phyloP scores from a whole-genome alignment of 371 early-diverging fungal species.

The Mortierella sp. region DNA sequence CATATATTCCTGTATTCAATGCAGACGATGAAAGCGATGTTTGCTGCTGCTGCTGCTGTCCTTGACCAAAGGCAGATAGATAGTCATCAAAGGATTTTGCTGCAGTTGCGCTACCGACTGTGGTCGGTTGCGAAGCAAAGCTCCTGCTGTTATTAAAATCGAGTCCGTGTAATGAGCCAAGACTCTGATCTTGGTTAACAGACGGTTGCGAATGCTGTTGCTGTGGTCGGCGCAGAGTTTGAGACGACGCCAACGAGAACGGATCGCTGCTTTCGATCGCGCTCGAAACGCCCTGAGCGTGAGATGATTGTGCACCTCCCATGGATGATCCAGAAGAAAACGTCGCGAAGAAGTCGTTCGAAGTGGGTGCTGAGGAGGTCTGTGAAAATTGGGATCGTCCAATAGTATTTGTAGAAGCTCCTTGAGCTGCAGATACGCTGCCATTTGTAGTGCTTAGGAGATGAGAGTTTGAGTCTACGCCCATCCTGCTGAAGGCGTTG shows the following conservation, averaged over 20 bases:
- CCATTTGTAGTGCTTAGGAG: conserved; percentile 3
- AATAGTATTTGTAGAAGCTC: neutral
- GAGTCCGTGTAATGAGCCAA: conserved; percentile 18
- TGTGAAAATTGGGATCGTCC: conserved; percentile 1
- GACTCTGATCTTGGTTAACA: neutral
- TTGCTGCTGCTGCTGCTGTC: conserved; percentile 13
- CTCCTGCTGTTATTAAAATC: conserved; percentile 3
- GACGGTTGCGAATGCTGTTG: conserved; percentile 7
- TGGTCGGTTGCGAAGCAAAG: neutral
- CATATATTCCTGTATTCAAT: neutral
- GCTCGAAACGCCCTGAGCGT: neutral
- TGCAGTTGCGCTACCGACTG: conserved; percentile 6
- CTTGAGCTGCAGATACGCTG: conserved; percentile 2
- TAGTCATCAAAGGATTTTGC: conserved; percentile 52
- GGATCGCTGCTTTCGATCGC: conserved; percentile 10
- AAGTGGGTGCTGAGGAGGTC: neutral
- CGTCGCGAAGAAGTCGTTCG: conserved; percentile 12
- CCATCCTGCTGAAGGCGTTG: conserved; percentile 36
- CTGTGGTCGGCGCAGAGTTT: conserved; percentile 5
- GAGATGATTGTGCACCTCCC: neutral
- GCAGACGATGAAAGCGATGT: neutral
- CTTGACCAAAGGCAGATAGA: conserved; percentile 17
- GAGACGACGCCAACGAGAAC: conserved; percentile 16
- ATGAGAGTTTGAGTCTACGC: conserved; percentile 2
- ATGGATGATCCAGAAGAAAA: conserved; percentile 6